These are phyloP conservation scores for Curvularia spicifera DNA, from an alignment of 2,329 filamentous ascomycete species.

Conservation along the genomic window DNA sequence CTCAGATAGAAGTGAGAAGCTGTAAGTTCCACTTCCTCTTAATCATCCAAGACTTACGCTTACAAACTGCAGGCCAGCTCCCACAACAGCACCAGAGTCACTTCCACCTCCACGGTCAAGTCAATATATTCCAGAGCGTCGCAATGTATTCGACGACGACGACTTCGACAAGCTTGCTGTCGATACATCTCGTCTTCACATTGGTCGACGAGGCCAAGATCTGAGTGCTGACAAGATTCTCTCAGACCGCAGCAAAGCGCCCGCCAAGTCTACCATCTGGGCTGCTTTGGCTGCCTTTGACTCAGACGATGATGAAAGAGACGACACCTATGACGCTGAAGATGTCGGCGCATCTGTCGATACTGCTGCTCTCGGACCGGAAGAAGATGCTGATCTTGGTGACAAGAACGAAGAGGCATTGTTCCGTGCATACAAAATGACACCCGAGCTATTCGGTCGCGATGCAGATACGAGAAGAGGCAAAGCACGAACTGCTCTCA, in stretches of 20 bases:
- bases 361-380: conserved; percentile 56
- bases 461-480: conserved; percentile 73
- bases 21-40: conserved; percentile 52
- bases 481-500: conserved; percentile 67
- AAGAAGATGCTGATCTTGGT: conserved; percentile 62
- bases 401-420: conserved; percentile 72
- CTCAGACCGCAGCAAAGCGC: conserved; percentile 66
- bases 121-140: conserved; percentile 63
- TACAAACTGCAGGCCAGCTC: conserved; percentile 27
- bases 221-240: conserved; percentile 76
- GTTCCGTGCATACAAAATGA: conserved; percentile 72
- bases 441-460: conserved; percentile 71
- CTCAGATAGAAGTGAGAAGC: conserved; percentile 68
- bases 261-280: conserved; percentile 84
- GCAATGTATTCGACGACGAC: conserved; percentile 78
- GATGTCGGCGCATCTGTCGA: conserved; percentile 93
- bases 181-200: conserved; percentile 72
- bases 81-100: conserved; percentile 28
- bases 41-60: conserved; percentile 9
- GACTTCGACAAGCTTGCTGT: conserved; percentile 74
- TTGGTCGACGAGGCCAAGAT: conserved; percentile 72
- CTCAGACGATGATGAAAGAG: conserved; percentile 91
- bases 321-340: conserved; percentile 93
- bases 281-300: conserved; percentile 89
- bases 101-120: conserved; percentile 66